phyloP scores from a whole-genome alignment of 2,329 filamentous ascomycete species.

The Sporothrix sp. region DNA sequence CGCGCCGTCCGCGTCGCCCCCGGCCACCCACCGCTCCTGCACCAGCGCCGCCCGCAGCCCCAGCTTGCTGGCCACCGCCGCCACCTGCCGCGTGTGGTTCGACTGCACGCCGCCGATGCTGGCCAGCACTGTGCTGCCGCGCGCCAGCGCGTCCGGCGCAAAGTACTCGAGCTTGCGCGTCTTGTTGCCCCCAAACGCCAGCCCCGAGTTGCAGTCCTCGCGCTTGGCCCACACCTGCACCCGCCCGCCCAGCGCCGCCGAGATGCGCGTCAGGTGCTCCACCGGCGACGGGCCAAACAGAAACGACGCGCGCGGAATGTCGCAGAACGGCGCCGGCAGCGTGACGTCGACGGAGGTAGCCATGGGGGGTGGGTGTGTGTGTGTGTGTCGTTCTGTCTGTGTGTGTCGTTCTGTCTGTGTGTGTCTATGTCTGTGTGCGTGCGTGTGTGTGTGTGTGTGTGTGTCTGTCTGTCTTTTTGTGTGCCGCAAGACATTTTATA shows the following conservation, averaged over 20 bases:
- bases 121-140: slow-evolving; percentile 51
- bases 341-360: too few relatives aligned
- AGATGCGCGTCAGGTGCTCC: slow-evolving; percentile 56
- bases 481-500: too few relatives aligned
- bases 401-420: too few relatives aligned
- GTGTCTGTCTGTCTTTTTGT: too few relatives aligned
- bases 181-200: slow-evolving; percentile 62
- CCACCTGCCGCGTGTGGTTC: slow-evolving; percentile 60
- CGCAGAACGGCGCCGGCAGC: slow-evolving; percentile 43
- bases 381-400: too few relatives aligned
- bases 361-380: too few relatives aligned
- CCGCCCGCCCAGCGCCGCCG: slow-evolving; percentile 36
- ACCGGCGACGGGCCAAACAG: slow-evolving; percentile 61
- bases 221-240: slow-evolving; percentile 61
- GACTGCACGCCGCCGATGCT: slow-evolving; percentile 60
- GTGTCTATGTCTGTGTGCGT: too few relatives aligned
- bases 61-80: slow-evolving; percentile 48
- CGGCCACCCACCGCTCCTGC: slow-evolving; percentile 65
- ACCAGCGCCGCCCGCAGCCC: slow-evolving; percentile 49
- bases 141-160: slow-evolving; percentile 48
- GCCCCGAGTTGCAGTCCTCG: slow-evolving; percentile 59
- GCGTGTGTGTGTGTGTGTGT: too few relatives aligned
- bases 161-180: slow-evolving; percentile 62
- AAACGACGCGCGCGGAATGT: slow-evolving; percentile 51
- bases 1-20: slow-evolving; percentile 45